Base-by-base conservation (phyloP, 2,329 filamentous ascomycete species). In the Colletotrichum higginsianum region DNA sequence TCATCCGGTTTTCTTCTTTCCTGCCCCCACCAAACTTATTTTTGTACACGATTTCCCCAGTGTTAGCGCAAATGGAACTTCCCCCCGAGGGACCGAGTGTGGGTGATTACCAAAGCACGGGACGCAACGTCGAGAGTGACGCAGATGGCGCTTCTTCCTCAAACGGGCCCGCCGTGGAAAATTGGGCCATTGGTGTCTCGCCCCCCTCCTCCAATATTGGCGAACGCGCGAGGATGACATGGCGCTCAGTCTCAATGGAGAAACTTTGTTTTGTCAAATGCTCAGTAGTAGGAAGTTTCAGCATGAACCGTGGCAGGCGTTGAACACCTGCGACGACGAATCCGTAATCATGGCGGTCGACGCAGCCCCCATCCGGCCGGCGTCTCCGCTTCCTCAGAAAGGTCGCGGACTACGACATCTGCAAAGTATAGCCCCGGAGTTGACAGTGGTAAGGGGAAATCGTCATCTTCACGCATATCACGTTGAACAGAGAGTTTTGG, bases 91-190 rank as follows among this genome's bases (percentile, higher is more conserved):
- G 30, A 7, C 30, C 30, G 30, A 30, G 30, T 30, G 30, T 9
- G 30, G 30, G 8, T 30, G 30, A 9, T 30, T 30, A 9, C 30
- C 30, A 7, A 30, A 8, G 30, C 30, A 30, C 30, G 30, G 30
- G 30, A 30, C 30, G 30, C 30, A 30, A 30, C 30, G 7, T 30
- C 30, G 30, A 30, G 35, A 18, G 53, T 60, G 46, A 63, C 53
- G 35, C 40, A 64, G 61, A 38, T 46, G 49, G 61, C 40, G 47
- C 30, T 21, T 46, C 2, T 35, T 30, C n/a, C 44, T 40, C 44
- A 65, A 69, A 69, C 66, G 30, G 50, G 46, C 61, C 56, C 61
- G 55, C 52, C 38, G 35, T 40, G 30, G 16, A 16, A 38, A 15
- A 11, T 7, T 21, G 18, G 35, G 40, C 21, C 40, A 15, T 35